Conservation (phyloP, 202 grass and related monocot genomes). For the Tripidium arundinaceum region DNA sequence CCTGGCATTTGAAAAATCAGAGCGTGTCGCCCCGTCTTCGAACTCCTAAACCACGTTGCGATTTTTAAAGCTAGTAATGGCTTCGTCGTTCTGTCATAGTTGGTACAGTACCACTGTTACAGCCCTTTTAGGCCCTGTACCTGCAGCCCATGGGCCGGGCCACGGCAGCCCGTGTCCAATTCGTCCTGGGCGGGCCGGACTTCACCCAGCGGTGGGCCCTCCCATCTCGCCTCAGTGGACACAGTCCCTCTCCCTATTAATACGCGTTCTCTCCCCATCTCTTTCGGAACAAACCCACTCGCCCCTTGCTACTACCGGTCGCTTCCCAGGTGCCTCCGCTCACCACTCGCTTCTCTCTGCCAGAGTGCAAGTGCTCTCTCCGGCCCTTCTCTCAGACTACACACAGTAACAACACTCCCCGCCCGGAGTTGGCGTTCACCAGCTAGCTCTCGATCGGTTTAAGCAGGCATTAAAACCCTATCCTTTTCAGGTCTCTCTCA, state of each 20-base stretch:
- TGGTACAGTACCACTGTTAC: neutral
- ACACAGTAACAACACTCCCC: neutral
- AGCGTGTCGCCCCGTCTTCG: neutral
- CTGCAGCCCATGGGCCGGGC: conserved; percentile 33
- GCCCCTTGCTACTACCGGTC: neutral
- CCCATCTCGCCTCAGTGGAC: neutral
- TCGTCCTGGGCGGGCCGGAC: neutral
- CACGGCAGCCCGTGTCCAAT: conserved; percentile 11
- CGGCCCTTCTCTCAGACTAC: neutral
- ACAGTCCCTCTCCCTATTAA: conserved; percentile 40
- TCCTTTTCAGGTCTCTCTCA: conserved; percentile 20
- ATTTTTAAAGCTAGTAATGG: neutral
- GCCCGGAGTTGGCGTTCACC: neutral
- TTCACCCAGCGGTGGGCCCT: conserved; percentile 21
- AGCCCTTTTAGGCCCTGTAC: neutral
- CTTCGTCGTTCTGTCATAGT: too few species aligned
- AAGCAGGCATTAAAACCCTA: neutral
- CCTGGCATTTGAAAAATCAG: neutral
- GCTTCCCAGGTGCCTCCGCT: neutral
- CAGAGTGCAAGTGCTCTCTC: neutral
- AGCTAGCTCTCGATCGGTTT: neutral
- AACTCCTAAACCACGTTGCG: neutral
- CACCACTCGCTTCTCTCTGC: neutral
- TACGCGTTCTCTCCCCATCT: conserved; percentile 12
- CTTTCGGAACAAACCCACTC: conserved; percentile 28